Conservation (phyloP, 2,329 filamentous ascomycete species). For the Byssochlamys sp. region DNA sequence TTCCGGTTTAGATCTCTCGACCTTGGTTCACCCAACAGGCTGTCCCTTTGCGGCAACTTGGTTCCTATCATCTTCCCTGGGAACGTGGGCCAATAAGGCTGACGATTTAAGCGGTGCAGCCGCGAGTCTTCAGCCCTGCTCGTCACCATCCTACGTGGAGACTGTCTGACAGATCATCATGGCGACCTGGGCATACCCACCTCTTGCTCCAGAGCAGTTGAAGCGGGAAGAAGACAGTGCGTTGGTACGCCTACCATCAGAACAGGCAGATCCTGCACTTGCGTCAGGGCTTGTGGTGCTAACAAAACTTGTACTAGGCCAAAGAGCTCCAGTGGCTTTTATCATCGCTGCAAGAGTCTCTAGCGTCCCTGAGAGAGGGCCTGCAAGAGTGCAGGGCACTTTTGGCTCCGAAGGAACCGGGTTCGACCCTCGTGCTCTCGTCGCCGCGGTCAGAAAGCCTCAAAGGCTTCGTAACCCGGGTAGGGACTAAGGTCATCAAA, state of each 20-base stretch:
- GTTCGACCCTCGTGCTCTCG: constrained; percentile 80
- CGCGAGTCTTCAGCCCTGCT: neutral
- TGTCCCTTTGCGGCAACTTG: neutral
- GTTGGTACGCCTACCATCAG: constrained; percentile 33
- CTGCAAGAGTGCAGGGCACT: constrained; percentile 83
- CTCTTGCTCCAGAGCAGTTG: constrained; percentile 43
- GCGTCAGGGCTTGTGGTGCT: constrained; percentile 4
- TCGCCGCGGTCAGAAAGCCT: constrained; percentile 78
- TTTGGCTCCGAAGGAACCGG: constrained; percentile 72
- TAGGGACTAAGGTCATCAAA: constrained; percentile 84
- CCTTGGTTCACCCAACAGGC: neutral
- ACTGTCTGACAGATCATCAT: constrained; percentile 27
- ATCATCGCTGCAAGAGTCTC: constrained; percentile 50
- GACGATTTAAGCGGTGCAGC: neutral
- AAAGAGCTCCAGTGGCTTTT: constrained; percentile 58
- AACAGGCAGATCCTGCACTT: neutral
- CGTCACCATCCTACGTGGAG: neutral
- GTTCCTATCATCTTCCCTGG: neutral
- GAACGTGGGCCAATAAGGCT: neutral
- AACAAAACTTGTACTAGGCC: constrained; percentile 27
- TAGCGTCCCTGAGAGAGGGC: constrained; percentile 55
- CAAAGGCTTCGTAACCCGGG: constrained; percentile 83
- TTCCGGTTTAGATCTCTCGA: neutral
- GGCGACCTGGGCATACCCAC: constrained; percentile 54
- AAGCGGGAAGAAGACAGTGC: constrained; percentile 44